A percentile compares a stretch with the other conserved stretches of the same genome.
phyloP scores from a whole-genome alignment of 1,139 yeast species.

The Geotrichum siamense region DNA sequence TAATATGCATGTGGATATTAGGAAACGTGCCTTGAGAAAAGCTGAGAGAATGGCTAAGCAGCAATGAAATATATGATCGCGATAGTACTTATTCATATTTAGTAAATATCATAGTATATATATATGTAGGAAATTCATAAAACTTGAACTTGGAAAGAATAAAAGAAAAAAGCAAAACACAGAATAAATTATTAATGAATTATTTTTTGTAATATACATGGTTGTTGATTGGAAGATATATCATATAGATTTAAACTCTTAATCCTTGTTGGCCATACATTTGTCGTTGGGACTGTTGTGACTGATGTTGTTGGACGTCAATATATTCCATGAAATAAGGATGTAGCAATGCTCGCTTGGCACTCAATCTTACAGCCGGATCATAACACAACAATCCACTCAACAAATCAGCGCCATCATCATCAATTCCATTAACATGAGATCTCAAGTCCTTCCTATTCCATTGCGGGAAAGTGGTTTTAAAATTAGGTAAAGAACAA shows the following conservation, averaged over 20 bases:
- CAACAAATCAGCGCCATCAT: constrained; percentile 66
- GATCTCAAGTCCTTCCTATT: constrained; percentile 60
- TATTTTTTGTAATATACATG: too few species aligned
- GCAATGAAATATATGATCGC: constrained; percentile 1
- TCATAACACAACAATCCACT: constrained; percentile 79
- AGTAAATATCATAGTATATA: not conserved
- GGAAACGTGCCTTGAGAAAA: constrained; percentile 74
- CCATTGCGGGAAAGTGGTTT: constrained; percentile 96
- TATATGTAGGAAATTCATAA: too few species aligned
- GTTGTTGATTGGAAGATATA: too few species aligned
- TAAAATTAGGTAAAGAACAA: constrained; percentile 85
- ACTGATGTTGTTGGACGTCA: not conserved
- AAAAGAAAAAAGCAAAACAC: too few species aligned
- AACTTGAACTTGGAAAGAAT: too few species aligned
- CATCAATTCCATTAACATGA: constrained; percentile 73
- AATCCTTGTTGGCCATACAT: constrained; percentile 1
- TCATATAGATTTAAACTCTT: too few species aligned
- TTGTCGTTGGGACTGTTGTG: not conserved
- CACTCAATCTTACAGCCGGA: constrained; percentile 90
- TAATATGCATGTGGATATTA: constrained; percentile 70
- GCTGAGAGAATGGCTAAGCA: constrained; percentile 40
- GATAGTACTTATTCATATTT: not conserved
- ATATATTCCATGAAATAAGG: constrained; percentile 55
- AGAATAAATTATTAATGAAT: too few species aligned
- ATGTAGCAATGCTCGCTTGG: constrained; percentile 84